phyloP scores from a whole-genome alignment of 2,329 filamentous ascomycete genomes.

The Lecanicillium sp. region DNA sequence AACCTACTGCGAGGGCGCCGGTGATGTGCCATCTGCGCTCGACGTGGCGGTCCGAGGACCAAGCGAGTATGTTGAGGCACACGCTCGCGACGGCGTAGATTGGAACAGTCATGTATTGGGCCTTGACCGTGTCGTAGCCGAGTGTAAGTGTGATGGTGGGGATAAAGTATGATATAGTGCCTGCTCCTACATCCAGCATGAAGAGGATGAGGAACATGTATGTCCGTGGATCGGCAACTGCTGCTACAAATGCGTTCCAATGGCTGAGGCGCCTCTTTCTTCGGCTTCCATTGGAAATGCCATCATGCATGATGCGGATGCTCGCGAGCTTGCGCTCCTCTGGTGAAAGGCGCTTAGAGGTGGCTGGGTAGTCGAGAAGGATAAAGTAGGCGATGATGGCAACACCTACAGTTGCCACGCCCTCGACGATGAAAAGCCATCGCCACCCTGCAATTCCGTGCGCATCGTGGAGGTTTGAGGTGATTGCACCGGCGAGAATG shows the following conservation, averaged over 20 bases:
- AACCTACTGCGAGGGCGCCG: conserved; percentile 13
- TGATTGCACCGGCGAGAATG: conserved; percentile 52
- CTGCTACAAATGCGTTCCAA: conserved; percentile 19
- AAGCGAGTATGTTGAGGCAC: conserved; percentile 15
- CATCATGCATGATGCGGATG: conserved; percentile 46
- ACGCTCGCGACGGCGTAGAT: conserved; percentile 21
- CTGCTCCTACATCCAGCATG: conserved; percentile 37
- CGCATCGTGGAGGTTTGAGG: conserved; percentile 48
- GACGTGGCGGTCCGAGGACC: conserved; percentile 13
- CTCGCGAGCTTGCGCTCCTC: conserved; percentile 55
- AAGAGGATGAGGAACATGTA: conserved; percentile 40
- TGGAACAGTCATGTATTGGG: conserved; percentile 37
- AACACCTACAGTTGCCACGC: conserved; percentile 45
- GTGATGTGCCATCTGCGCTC: conserved; percentile 16
- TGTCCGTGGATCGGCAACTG: conserved; percentile 36
- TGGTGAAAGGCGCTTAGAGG: conserved; percentile 49
- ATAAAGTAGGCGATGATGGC: conserved; percentile 50
- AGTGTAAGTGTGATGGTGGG: conserved; percentile 40
- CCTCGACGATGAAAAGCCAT: conserved; percentile 63
- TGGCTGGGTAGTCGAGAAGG: conserved; percentile 57
- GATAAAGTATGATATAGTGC: conserved; percentile 44
- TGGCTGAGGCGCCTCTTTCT: conserved; percentile 20
- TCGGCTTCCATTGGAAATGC: conserved; percentile 24
- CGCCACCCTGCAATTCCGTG: conserved; percentile 48
- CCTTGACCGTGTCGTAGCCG: conserved; percentile 33